Conservation (phyloP, 2,329 filamentous ascomycete species). For the Ophiostoma perfectum region DNA sequence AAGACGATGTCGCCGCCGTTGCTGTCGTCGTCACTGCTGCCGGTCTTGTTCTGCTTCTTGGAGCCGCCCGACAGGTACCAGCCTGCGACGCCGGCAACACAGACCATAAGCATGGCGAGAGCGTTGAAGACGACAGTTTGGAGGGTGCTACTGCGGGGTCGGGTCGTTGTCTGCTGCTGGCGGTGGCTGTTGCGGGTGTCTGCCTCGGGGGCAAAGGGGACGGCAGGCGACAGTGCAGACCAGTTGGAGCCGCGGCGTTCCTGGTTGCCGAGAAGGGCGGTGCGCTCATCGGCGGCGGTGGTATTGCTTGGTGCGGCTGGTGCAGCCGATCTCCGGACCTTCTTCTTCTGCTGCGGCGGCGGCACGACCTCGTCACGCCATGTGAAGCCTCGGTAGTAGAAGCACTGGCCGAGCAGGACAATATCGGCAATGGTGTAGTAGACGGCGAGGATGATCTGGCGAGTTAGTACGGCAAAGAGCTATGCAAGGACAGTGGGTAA, state of each 20-base stretch:
- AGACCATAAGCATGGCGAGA: conserved; percentile 72
- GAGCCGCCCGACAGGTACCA: conserved; percentile 66
- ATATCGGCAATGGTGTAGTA: conserved; percentile 30
- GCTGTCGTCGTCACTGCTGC: neutral
- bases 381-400: conserved; percentile 89
- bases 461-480: neutral
- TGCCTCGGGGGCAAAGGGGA: conserved; percentile 45
- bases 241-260: conserved; percentile 51
- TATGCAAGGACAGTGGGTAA: too few relatives aligned
- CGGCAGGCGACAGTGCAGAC: conserved; percentile 71
- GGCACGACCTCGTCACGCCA: conserved; percentile 51
- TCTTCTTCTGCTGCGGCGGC: conserved; percentile 34
- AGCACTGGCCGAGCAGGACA: conserved; percentile 81
- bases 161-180: conserved; percentile 30
- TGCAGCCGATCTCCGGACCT: conserved; percentile 16
- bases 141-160: conserved; percentile 41
- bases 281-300: conserved; percentile 44
- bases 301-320: conserved; percentile 27
- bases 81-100: conserved; percentile 73
- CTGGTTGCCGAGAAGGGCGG: conserved; percentile 41
- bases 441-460: conserved; percentile 29
- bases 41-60: conserved; percentile 37
- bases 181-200: neutral
- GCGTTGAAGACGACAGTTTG: conserved; percentile 67
- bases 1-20: conserved; percentile 50